These are phyloP conservation scores for Albophoma yamanashiensis DNA, from an alignment of 2,329 filamentous ascomycete genomes.

Conservation along the genomic window DNA sequence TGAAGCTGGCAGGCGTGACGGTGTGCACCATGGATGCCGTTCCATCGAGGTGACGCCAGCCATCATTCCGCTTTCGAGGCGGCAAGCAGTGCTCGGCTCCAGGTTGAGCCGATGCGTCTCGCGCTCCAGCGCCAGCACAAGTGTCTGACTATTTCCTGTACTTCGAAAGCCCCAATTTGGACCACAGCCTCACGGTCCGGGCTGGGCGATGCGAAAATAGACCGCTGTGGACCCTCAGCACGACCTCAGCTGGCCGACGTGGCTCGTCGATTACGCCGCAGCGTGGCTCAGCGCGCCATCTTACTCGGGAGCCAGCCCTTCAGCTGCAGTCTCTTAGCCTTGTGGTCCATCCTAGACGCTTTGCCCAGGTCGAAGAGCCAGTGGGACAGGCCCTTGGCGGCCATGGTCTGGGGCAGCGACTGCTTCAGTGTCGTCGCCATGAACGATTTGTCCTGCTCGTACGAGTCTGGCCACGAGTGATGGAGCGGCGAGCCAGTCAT, in stretches of 20 bases:
- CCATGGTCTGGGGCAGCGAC: conserved; percentile 27
- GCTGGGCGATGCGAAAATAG: background rate
- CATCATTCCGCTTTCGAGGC: background rate
- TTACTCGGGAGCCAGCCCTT: conserved; percentile 13
- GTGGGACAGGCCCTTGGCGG: conserved; percentile 28
- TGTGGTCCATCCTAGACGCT: background rate
- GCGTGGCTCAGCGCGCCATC: conserved; percentile 6
- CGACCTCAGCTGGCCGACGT: background rate
- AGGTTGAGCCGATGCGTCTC: background rate
- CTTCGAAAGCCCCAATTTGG: background rate
- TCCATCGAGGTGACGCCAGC: background rate
- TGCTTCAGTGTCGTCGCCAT: conserved; percentile 24
- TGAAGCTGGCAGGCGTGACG: background rate
- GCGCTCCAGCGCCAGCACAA: background rate
- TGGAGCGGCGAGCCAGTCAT: conserved; percentile 25
- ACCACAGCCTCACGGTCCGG: background rate
- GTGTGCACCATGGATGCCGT: background rate
- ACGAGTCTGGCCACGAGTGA: conserved; percentile 29
- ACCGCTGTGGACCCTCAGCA: background rate
- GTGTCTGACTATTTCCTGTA: background rate
- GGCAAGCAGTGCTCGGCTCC: background rate
- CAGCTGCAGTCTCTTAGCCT: conserved; percentile 9
- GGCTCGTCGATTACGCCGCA: background rate
- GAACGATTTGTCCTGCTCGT: conserved; percentile 21
- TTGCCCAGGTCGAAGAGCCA: conserved; percentile 24